These are phyloP conservation scores for Phytophthora constricta DNA, from an alignment of 352 stramenopile species.

Conservation along the genomic window DNA sequence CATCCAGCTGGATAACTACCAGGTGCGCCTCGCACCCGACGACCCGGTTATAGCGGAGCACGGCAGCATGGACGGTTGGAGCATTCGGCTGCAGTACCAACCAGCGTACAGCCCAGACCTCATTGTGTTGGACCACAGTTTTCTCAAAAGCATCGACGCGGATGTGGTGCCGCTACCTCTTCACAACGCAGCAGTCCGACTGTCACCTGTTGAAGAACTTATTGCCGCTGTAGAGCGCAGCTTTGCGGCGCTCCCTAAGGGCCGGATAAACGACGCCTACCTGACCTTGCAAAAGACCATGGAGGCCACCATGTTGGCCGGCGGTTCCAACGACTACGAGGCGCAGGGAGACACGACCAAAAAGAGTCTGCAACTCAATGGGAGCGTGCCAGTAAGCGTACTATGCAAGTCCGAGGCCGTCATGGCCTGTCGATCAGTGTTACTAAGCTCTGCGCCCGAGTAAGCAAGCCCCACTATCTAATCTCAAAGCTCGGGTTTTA, in stretches of 20 bases:
- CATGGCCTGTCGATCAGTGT: slow-evolving; percentile 25
- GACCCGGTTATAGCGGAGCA: slow-evolving; percentile 41
- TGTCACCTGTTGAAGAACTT: slow-evolving; percentile 33
- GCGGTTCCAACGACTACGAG: slow-evolving; percentile 45
- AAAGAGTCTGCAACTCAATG: slow-evolving; percentile 40
- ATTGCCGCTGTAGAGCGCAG: slow-evolving; percentile 31
- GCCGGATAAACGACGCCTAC: slow-evolving; percentile 34
- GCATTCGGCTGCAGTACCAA: slow-evolving; percentile 49
- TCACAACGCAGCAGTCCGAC: slow-evolving; percentile 5
- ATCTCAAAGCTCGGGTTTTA: too few relatives aligned
- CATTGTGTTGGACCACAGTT: slow-evolving; percentile 40
- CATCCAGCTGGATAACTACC: slow-evolving; percentile 51
- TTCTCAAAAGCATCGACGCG: slow-evolving; percentile 39
- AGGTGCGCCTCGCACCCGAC: slow-evolving; percentile 41
- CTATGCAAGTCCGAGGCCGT: slow-evolving; percentile 40
- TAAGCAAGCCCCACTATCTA: too few relatives aligned
- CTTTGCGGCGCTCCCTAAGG: slow-evolving; percentile 28
- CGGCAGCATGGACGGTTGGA: slow-evolving; percentile 37
- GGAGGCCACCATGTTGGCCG: slow-evolving; percentile 43
- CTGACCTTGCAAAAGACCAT: slow-evolving; percentile 48
- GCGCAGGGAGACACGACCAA: slow-evolving; percentile 36
- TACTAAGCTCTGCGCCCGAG: slow-evolving; percentile 23
- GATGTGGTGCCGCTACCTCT: slow-evolving; percentile 16
- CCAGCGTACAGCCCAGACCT: slow-evolving; percentile 48
- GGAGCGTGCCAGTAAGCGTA: slow-evolving; percentile 46